phyloP scores from a whole-genome alignment of 176 grass and related monocot genomes.

The Thalia dealbata region DNA sequence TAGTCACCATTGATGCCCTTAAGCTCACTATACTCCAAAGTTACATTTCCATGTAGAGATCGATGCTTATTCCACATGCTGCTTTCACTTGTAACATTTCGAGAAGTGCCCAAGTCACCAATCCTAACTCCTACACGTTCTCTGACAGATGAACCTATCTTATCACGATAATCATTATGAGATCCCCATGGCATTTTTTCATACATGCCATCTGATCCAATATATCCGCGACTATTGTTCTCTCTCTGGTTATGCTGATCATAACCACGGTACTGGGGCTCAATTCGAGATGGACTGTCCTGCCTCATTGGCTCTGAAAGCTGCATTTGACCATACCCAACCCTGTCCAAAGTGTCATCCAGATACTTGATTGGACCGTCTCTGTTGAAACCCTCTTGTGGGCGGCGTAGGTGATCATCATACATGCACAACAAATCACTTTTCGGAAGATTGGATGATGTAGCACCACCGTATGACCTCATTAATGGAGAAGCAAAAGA shows the following conservation, averaged over 20 bases:
- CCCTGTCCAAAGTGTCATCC: conserved; percentile 15
- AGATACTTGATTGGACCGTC: conserved; percentile 29
- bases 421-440: conserved; percentile 14
- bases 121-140: conserved; percentile 34
- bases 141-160: conserved; percentile 25
- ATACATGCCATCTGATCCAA: conserved; percentile 35
- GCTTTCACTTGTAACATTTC: conserved; percentile 29
- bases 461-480: conserved; percentile 39
- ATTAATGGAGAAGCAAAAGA: conserved; percentile 22
- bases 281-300: conserved; percentile 23
- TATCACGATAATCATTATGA: conserved; percentile 17
- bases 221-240: conserved; percentile 20
- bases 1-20: conserved; percentile 11
- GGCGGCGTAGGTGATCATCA: conserved; percentile 15
- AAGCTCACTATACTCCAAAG: conserved; percentile 8
- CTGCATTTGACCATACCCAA: conserved; percentile 16
- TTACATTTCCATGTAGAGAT: conserved; percentile 24
- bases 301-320: conserved; percentile 23
- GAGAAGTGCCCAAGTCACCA: conserved; percentile 13
- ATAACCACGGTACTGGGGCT: conserved; percentile 23
- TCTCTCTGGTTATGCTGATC: conserved; percentile 20
- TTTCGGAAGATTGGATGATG: conserved; percentile 34
- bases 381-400: conserved; percentile 16
- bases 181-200: conserved; percentile 33
- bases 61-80: conserved; percentile 14